A percentile compares a stretch with the other conserved stretches of the same genome.
phyloP scores from a whole-genome alignment of 805 yeast genomes.

The Kazachstania taianensis region DNA sequence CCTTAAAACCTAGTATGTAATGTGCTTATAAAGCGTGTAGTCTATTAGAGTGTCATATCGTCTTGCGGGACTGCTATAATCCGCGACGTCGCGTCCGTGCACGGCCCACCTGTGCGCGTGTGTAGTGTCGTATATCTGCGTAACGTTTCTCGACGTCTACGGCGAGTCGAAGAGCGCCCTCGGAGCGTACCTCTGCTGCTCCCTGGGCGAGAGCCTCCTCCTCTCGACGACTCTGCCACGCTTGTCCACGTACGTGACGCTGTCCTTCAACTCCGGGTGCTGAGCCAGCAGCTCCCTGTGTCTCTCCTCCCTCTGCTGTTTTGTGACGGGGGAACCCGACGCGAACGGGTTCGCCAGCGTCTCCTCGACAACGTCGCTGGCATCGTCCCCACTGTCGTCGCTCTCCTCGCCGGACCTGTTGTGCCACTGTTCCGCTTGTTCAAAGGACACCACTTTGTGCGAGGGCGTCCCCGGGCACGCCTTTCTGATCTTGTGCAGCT shows the following conservation, averaged over 20 bases:
- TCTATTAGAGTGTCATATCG: no score
- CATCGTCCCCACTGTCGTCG: slow-evolving; percentile 10
- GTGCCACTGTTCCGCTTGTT: slow-evolving; percentile 29
- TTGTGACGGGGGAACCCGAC: slow-evolving; percentile 4
- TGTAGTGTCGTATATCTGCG: no score
- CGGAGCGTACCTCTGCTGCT: slow-evolving; percentile 22
- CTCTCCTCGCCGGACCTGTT: slow-evolving; percentile 18
- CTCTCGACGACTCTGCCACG: slow-evolving; percentile 26
- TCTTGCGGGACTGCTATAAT: no score
- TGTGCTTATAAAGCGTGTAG: no score
- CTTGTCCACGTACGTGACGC: slow-evolving; percentile 27
- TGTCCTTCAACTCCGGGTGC: slow-evolving; percentile 17
- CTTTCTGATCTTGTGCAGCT: slow-evolving; percentile 4
- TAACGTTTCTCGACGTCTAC: no score
- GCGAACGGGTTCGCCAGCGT: slow-evolving; percentile 14
- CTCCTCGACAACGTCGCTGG: not conserved
- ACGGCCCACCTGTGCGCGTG: no score
- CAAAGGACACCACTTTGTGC: slow-evolving; percentile 27
- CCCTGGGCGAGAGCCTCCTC: slow-evolving; percentile 14
- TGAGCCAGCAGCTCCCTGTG: slow-evolving; percentile 10
- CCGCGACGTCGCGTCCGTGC: no score
- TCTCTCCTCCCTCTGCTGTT: slow-evolving; percentile 10
- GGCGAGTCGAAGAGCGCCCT: slow-evolving; percentile 23
- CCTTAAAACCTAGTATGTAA: no score
- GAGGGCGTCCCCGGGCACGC: slow-evolving; percentile 30